These are phyloP conservation scores for Aspergillus texensis DNA, from an alignment of 2,329 filamentous ascomycete species.

Conservation along the genomic window DNA sequence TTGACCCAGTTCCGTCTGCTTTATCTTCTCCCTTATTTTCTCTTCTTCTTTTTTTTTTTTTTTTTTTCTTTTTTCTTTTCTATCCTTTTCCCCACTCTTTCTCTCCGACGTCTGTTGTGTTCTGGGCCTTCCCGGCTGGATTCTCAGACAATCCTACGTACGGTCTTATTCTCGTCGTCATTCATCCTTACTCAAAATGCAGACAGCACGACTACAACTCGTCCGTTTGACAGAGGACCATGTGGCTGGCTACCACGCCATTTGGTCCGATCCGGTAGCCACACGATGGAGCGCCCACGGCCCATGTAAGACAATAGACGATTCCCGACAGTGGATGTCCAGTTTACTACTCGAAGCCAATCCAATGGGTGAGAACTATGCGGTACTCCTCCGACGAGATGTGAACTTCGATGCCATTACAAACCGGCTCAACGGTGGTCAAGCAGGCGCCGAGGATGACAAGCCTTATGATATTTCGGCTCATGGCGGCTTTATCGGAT, in stretches of 20 bases:
- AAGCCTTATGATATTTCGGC: not conserved
- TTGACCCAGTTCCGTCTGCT: too few species aligned
- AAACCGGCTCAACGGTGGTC: not conserved
- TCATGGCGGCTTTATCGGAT: not conserved
- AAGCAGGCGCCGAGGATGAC: not conserved
- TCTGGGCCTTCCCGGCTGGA: too few species aligned
- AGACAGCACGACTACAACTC: slow-evolving; percentile 7
- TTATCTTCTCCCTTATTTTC: not conserved
- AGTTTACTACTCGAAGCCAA: not conserved
- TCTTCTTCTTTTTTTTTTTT: accelerated
- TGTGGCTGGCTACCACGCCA: slow-evolving; percentile 16
- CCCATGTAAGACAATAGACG: slow-evolving; percentile 14
- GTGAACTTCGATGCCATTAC: accelerated
- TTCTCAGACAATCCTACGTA: not conserved
- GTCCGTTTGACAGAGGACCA: slow-evolving; percentile 17
- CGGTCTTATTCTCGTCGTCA: not conserved
- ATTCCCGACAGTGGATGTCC: slow-evolving; percentile 19
- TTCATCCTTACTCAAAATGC: not conserved
- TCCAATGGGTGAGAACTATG: not conserved
- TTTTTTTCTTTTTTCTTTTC: too few species aligned
- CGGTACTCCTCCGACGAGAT: not conserved
- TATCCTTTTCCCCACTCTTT: too few species aligned
- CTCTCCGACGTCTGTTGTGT: too few species aligned
- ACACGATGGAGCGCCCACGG: slow-evolving; percentile 23
- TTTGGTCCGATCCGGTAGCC: slow-evolving; percentile 21